Percentiles rank a stretch among this genome's conserved stretches.
Conservation (phyloP, 257 asterid genomes). For the Eustoma russellianum region DNA sequence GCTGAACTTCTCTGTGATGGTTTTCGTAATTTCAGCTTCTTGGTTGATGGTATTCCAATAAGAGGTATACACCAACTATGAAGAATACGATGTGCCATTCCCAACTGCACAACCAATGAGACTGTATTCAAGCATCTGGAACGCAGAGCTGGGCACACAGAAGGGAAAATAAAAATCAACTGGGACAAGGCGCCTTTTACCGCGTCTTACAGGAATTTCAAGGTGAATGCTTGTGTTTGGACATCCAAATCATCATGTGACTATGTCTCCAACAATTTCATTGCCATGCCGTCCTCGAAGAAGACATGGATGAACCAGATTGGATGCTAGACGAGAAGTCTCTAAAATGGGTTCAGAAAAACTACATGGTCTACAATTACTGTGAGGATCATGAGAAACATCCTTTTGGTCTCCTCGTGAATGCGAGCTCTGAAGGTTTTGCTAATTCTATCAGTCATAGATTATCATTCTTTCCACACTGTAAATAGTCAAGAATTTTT, state of each 20-base stretch:
- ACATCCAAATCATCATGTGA: not conserved
- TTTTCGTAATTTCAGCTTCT: no score
- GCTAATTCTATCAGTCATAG: not conserved
- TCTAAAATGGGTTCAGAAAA: constrained; percentile 29
- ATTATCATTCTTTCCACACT: constrained; percentile 2
- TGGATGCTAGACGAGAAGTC: constrained; percentile 10
- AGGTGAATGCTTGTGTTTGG: constrained; percentile 14
- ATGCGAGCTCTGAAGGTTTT: constrained; percentile 20
- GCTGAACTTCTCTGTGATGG: not conserved
- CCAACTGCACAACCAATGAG: constrained; percentile 25
- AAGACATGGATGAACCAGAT: constrained; percentile 12
- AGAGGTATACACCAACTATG: constrained; percentile 20
- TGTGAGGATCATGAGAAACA: constrained; percentile 19
- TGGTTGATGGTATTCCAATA: constrained; percentile 28
- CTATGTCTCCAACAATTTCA: not conserved
- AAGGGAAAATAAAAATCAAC: constrained; percentile 22
- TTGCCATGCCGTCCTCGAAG: not conserved
- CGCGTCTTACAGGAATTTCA: constrained; percentile 15
- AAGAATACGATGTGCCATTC: constrained; percentile 15
- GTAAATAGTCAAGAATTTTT: constrained; percentile 2
- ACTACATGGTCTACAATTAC: constrained; percentile 31
- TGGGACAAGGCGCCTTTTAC: constrained; percentile 26
- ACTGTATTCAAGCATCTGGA: constrained; percentile 24
- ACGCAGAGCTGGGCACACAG: constrained; percentile 33
- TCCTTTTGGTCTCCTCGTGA: constrained; percentile 22